These are phyloP conservation scores for Termitomyces sp. DNA, from an alignment of 768 basidiomycete genomes.

Conservation along the genomic window DNA sequence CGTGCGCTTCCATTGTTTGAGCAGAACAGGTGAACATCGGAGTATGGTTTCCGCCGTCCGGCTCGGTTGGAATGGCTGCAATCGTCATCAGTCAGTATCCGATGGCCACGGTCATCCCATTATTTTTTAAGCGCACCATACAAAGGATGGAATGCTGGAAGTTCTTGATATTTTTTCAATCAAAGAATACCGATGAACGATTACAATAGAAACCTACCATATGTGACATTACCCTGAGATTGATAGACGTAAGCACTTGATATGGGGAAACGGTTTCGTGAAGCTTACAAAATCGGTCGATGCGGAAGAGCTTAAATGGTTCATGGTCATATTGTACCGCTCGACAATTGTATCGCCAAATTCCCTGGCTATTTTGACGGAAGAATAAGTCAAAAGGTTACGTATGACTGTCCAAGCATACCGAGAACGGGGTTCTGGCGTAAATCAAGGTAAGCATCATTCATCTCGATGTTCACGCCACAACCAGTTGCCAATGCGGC, in stretches of 20 bases:
- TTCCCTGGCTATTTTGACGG: slow-evolving; percentile 35
- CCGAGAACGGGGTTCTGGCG: slow-evolving; percentile 54
- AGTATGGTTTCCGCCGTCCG: slow-evolving; percentile 74
- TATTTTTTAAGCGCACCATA: slow-evolving; percentile 44
- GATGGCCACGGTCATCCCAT: neutral
- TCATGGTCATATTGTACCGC: slow-evolving; percentile 36
- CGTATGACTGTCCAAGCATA: slow-evolving; percentile 17
- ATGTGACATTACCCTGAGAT: slow-evolving; percentile 66
- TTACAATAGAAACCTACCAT: slow-evolving; percentile 34
- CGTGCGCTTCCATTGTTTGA: slow-evolving; percentile 55
- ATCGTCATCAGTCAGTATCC: slow-evolving; percentile 18
- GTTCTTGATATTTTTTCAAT: slow-evolving; percentile 30
- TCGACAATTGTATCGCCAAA: slow-evolving; percentile 41
- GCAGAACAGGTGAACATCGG: slow-evolving; percentile 59
- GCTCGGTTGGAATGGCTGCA: slow-evolving; percentile 66
- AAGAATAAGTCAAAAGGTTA: neutral
- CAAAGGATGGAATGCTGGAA: slow-evolving; percentile 61
- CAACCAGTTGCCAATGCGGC: slow-evolving; percentile 62
- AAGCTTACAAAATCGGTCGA: slow-evolving; percentile 74
- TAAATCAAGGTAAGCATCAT: slow-evolving; percentile 46
- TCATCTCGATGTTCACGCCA: slow-evolving; percentile 37
- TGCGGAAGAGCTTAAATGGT: slow-evolving; percentile 34
- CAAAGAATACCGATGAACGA: neutral
- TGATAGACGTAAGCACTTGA: neutral
- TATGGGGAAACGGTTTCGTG: slow-evolving; percentile 5